phyloP scores from a whole-genome alignment of 139 green algal genomes.

The Micromonas commoda region DNA sequence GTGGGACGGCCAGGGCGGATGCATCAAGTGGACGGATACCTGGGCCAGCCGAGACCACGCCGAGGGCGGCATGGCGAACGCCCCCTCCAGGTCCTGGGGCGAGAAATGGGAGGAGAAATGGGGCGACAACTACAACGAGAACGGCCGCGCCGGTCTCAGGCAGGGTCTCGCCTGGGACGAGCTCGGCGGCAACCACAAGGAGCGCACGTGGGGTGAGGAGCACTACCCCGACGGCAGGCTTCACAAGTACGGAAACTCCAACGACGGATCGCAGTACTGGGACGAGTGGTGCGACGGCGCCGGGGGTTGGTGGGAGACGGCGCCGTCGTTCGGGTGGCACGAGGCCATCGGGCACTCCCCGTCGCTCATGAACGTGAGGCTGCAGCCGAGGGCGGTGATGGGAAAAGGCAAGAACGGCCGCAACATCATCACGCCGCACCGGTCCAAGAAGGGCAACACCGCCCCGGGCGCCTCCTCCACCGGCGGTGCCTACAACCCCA shows the following conservation, averaged over 20 bases:
- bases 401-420: neutral
- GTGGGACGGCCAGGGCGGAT: constrained; percentile 17
- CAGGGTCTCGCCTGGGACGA: constrained; percentile 11
- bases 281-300: constrained; percentile 24
- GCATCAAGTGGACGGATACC: constrained; percentile 24
- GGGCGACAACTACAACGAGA: neutral
- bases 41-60: constrained; percentile 9
- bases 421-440: neutral
- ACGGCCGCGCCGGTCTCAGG: neutral
- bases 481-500: too few relatives aligned
- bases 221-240: constrained; percentile 24
- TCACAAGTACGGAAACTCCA: constrained; percentile 24
- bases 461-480: too few relatives aligned
- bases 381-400: neutral
- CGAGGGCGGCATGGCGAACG: neutral
- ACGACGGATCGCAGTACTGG: constrained; percentile 17
- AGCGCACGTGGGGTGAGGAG: constrained; percentile 25
- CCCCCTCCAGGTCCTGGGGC: constrained; percentile 14
- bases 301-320: constrained; percentile 12
- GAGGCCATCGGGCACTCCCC: constrained; percentile 15
- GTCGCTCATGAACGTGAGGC: neutral
- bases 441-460: neutral
- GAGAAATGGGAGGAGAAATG: constrained; percentile 26
- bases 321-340: constrained; percentile 15
- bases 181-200: neutral